Conservation (phyloP, 768 basidiomycete species). For the Amanita rubescens region DNA sequence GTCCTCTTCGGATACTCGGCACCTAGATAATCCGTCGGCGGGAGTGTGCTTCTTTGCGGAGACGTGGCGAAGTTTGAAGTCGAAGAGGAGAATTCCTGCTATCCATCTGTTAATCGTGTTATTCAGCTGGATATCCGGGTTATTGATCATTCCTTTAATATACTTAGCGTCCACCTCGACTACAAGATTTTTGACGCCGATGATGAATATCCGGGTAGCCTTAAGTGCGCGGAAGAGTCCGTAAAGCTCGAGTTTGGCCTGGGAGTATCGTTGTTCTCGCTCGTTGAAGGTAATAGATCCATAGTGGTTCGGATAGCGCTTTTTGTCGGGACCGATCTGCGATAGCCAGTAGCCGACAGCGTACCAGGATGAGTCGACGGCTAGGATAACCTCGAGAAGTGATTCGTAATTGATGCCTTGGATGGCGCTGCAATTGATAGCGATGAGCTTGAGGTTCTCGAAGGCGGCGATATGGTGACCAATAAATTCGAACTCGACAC, state of each 20-base stretch:
- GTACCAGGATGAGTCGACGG: conserved; percentile 21
- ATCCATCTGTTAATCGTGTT: background rate
- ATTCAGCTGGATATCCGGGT: background rate
- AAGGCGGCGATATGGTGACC: too few species aligned
- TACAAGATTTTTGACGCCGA: background rate
- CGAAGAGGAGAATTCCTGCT: background rate
- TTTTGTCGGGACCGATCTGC: conserved; percentile 6
- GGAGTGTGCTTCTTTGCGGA: background rate
- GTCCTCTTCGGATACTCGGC: background rate
- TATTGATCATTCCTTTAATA: background rate
- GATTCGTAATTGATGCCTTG: conserved; percentile 21
- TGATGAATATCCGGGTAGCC: background rate
- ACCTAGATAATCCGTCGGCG: conserved; percentile 3
- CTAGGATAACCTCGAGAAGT: conserved; percentile 15
- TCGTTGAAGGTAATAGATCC: conserved; percentile 20
- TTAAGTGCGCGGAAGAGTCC: conserved; percentile 23
- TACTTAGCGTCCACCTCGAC: background rate
- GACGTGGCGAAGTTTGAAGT: background rate
- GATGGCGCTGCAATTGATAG: conserved; percentile 15
- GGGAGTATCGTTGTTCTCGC: conserved; percentile 25
- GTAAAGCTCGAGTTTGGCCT: conserved; percentile 34
- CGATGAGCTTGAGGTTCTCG: background rate
- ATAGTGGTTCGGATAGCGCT: background rate
- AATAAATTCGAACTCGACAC: too few species aligned
- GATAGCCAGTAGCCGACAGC: conserved; percentile 7